Percentiles rank a stretch among this genome's conserved stretches.
Evolutionary conservation across 305 asterid species (phyloP).

Genomic region (Rubia peregrina): DNA sequence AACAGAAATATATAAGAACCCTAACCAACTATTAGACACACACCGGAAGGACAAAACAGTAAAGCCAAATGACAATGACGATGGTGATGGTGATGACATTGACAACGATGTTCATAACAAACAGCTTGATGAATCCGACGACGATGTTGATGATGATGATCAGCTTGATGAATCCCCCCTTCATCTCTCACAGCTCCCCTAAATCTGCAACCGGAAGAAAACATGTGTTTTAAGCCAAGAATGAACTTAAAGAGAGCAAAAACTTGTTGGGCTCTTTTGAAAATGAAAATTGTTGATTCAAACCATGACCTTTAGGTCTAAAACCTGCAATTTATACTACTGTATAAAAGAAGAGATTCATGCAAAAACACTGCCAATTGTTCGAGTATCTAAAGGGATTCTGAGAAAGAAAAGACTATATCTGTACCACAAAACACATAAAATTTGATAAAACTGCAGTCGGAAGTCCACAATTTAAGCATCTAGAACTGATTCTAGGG

Average conservation of each 20-base stretch:
- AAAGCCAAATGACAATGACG: neutral
- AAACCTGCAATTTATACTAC: no score
- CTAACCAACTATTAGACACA: neutral
- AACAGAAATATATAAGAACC: neutral
- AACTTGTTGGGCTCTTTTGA: neutral
- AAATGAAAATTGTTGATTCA: neutral
- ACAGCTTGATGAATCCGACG: no score
- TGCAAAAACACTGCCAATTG: neutral
- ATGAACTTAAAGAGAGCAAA: neutral
- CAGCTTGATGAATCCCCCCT: neutral
- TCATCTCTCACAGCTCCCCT: slow-evolving; percentile 5
- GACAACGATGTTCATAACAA: no score
- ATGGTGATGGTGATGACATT: neutral
- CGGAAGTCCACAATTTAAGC: no score
- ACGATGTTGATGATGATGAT: no score
- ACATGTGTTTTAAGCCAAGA: neutral
- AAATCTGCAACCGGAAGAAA: slow-evolving; percentile 5
- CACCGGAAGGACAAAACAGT: neutral
- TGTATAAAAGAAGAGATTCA: neutral
- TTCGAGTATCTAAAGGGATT: neutral
- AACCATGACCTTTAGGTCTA: neutral
- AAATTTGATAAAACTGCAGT: no score
- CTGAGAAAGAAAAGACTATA: neutral
- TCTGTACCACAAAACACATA: neutral
- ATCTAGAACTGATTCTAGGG: no score